These are phyloP conservation scores for Camelina laxa DNA, from an alignment of 345 rosid species.

Conservation along the genomic window DNA sequence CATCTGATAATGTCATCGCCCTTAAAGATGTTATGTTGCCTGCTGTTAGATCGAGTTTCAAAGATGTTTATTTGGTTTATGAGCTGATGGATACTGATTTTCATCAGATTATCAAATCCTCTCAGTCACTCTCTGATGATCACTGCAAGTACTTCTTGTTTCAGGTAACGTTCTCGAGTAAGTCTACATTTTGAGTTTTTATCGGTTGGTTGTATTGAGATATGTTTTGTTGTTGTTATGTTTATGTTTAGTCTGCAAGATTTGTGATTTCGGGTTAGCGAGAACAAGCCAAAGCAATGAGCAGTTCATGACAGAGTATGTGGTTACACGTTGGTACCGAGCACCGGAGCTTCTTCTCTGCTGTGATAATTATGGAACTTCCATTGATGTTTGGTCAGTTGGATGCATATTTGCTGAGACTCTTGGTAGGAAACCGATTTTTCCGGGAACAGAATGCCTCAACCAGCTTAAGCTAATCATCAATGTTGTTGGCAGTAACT, in stretches of 20 bases:
- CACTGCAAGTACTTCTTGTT: conserved; percentile 83
- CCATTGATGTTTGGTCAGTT: conserved; percentile 88
- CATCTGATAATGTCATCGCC: conserved; percentile 60
- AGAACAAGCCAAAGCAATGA: conserved; percentile 69
- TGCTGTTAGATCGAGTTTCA: conserved; percentile 55
- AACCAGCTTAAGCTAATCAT: conserved; percentile 82
- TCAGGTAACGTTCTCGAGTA: conserved; percentile 59
- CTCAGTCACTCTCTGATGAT: conserved; percentile 72
- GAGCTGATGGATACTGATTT: conserved; percentile 99
- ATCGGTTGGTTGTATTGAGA: conserved; percentile 29
- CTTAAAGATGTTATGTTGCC: conserved; percentile 93
- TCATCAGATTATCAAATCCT: conserved; percentile 73
- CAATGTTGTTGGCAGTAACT: conserved; percentile 75
- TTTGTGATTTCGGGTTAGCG: conserved; percentile 86
- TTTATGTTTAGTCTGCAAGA: conserved; percentile 75
- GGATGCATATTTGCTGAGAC: conserved; percentile 94
- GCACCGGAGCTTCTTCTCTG: conserved; percentile 93
- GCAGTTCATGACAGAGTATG: conserved; percentile 89
- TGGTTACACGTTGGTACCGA: conserved; percentile 92
- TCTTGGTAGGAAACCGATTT: conserved; percentile 84
- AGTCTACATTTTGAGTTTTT: not conserved
- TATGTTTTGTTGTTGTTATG: conserved; percentile 11
- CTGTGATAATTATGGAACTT: conserved; percentile 82
- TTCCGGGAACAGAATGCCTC: conserved; percentile 82
- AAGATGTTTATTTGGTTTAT: conserved; percentile 83